phyloP scores from a whole-genome alignment of 306 rosid species.

The Ceratonia siliqua region DNA sequence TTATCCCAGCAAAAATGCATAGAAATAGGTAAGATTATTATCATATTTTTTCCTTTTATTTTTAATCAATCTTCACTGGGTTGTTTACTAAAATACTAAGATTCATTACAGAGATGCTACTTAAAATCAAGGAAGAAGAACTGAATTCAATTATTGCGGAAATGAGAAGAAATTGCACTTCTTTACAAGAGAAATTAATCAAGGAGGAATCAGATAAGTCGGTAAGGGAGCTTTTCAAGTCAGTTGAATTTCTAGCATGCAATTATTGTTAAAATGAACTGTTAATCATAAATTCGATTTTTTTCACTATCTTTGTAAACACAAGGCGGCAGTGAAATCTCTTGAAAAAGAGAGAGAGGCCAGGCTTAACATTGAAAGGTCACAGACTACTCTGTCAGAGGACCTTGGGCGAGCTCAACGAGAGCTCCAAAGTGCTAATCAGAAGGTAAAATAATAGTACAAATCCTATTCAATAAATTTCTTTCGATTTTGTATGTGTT shows the following conservation, averaged over 20 bases:
- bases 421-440: slow-evolving; percentile 90
- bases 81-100: slow-evolving; percentile 16
- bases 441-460: slow-evolving; percentile 61
- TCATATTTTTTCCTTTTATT: slow-evolving; percentile 4
- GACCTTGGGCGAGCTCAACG: slow-evolving; percentile 87
- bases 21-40: slow-evolving; percentile 65
- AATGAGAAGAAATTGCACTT: slow-evolving; percentile 70
- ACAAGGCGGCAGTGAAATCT: slow-evolving; percentile 80
- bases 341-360: slow-evolving; percentile 78
- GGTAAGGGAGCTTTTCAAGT: slow-evolving; percentile 55
- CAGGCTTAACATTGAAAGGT: slow-evolving; percentile 77
- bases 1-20: slow-evolving; percentile 64
- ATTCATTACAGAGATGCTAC: slow-evolving; percentile 56
- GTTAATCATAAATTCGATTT: slow-evolving; percentile 5
- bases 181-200: slow-evolving; percentile 74
- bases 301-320: slow-evolving; percentile 7
- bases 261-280: slow-evolving; percentile 26
- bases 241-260: not conserved
- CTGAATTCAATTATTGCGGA: slow-evolving; percentile 71
- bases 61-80: not conserved
- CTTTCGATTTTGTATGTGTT: not conserved
- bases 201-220: slow-evolving; percentile 81
- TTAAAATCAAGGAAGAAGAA: slow-evolving; percentile 86
- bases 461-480: slow-evolving; percentile 5
- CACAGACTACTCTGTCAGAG: slow-evolving; percentile 66